Percentiles rank a stretch among this genome's conserved stretches.
These are phyloP conservation scores for Nematocida ironsii DNA, from an alignment of 371 early-diverging fungal species.

Conservation along the genomic window DNA sequence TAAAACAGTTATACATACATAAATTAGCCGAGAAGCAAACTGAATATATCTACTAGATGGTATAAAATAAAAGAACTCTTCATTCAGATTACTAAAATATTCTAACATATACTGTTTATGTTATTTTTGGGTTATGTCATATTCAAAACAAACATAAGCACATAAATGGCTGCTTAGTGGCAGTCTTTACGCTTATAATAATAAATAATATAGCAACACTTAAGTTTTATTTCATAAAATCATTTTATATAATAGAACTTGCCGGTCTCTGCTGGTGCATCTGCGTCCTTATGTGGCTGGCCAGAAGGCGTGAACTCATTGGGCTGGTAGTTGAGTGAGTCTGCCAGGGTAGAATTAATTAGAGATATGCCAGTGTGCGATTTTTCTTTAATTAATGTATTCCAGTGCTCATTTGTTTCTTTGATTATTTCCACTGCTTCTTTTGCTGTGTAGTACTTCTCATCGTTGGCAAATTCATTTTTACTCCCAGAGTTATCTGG, in stretches of 20 bases:
- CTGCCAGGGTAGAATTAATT: slow-evolving; percentile 26
- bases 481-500: slow-evolving; percentile 84
- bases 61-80: too few species aligned
- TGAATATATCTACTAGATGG: too few species aligned
- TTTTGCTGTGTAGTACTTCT: slow-evolving; percentile 77
- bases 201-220: too few species aligned
- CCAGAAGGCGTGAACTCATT: background rate
- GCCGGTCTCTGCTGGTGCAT: slow-evolving; percentile 11
- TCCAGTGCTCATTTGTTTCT: slow-evolving; percentile 91
- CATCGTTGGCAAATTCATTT: slow-evolving; percentile 92
- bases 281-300: background rate
- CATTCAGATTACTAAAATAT: too few species aligned
- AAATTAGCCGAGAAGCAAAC: too few species aligned
- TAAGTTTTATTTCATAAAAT: background rate
- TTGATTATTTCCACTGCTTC: slow-evolving; percentile 82
- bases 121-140: too few species aligned
- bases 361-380: slow-evolving; percentile 80
- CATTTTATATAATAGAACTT: slow-evolving; percentile 36
- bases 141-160: too few species aligned
- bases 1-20: too few species aligned
- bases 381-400: slow-evolving; percentile 72
- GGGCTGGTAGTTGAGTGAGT: slow-evolving; percentile 23
- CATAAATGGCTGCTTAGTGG: too few species aligned
- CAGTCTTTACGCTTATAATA: too few species aligned
- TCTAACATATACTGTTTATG: too few species aligned